Evolutionary conservation across 2,329 filamentous ascomycete genomes (phyloP), one percentile per base, ranked within the genome.

Genomic region (Talaromyces sp.): DNA sequence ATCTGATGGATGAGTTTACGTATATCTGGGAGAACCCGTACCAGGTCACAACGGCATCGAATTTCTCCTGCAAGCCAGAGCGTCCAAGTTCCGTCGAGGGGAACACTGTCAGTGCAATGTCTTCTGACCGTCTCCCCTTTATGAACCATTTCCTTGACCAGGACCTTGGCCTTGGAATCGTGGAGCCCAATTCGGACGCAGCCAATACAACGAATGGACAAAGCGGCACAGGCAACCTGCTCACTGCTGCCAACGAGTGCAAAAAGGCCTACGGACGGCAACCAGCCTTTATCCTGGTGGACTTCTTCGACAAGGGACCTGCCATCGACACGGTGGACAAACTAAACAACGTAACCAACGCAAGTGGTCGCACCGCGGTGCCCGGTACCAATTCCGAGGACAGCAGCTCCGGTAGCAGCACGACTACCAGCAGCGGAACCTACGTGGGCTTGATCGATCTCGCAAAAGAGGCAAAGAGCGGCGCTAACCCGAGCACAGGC

Each of bases 131-230:
- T 67, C 81, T 95, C 71, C 85, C 89, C 27, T 78, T 95, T 10
- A 82, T 90, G 78, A 95, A 95, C 79, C 90, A 95, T 77, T 93
- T 95, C 78, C 82, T 89, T 58, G 87, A 93, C 77, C 77, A 81
- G 60, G 75, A 70, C 5, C 70, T 86, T 24, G 72, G 80, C 19
- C 73, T 81, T 4, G 49, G 79, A 62, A 83, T 90, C 67, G 75
- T 84, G 64, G 77, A 85, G 46, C 88, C 89, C 2, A 83, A 89
- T 65, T 78, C 82, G n/a, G 80, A 77, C 64, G 79, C 83, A 66
- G 82, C 89, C 64, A 75, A 77, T 9, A 83, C 79, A 10, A 91
- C 89, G 46, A 93, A 93, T 72, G 85, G 82, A 38, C 78, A 86
- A 9, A 79, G 75, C 11, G 86, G 83, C 2, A 72, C 71, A 0